Conservation (phyloP, 1,139 yeast genomes). For the Candida sojae region DNA sequence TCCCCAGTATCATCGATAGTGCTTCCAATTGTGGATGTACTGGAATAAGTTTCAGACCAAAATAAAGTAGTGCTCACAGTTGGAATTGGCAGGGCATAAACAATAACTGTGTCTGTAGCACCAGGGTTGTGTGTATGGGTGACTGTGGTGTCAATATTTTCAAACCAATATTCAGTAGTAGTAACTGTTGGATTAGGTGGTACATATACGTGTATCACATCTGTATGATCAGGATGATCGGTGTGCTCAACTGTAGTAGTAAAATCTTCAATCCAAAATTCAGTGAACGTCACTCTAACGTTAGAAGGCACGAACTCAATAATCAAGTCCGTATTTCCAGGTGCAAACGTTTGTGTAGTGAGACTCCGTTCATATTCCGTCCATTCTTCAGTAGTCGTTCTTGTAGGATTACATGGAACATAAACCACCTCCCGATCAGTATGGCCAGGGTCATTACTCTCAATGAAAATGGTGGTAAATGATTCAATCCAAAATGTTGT, state of each 20-base stretch:
- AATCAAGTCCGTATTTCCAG: constrained; percentile 15
- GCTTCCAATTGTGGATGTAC: constrained; percentile 7
- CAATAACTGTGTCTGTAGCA: constrained; percentile 20
- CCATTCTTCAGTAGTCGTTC: constrained; percentile 14
- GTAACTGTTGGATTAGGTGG: constrained; percentile 7
- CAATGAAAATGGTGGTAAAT: constrained; percentile 7
- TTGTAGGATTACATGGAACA: constrained; percentile 17
- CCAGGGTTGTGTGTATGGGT: constrained; percentile 10
- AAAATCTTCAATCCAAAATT: constrained; percentile 4
- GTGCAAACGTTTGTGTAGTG: constrained; percentile 11
- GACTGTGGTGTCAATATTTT: constrained; percentile 9
- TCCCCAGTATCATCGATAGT: constrained; percentile 11
- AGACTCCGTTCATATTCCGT: constrained; percentile 1
- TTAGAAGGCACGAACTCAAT: constrained; percentile 17
- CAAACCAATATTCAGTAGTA: constrained; percentile 2
- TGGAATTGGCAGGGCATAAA: constrained; percentile 18
- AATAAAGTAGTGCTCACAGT: constrained; percentile 13
- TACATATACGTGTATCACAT: constrained; percentile 17
- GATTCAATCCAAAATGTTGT: constrained; percentile 5
- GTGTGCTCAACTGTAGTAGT: constrained; percentile 13
- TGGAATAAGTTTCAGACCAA: constrained; percentile 9
- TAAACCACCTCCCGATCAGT: constrained; percentile 20
- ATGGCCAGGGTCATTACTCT: constrained; percentile 11
- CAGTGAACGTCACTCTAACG: constrained; percentile 1
- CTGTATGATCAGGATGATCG: constrained; percentile 15